These are phyloP conservation scores for Pseudozyma tsukubaensis DNA, from an alignment of 1,284 basidiomycete species.

Conservation along the genomic window DNA sequence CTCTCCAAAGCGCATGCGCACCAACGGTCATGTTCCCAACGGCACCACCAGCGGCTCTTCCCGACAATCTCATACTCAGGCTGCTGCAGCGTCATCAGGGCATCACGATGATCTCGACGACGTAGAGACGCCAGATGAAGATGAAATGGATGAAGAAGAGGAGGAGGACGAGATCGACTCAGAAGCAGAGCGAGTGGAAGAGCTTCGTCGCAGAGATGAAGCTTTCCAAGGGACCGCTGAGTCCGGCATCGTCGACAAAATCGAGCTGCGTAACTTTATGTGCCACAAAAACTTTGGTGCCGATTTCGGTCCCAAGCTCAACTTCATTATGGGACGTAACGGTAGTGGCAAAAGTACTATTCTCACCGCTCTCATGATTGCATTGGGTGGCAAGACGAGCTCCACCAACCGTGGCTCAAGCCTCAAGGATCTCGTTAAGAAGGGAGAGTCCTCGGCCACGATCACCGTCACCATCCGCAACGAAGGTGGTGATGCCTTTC, in stretches of 20 bases:
- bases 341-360: conserved; percentile 87
- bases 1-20: conserved; percentile 36
- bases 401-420: conserved; percentile 83
- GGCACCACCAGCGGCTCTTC: conserved; percentile 8
- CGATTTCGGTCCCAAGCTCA: conserved; percentile 87
- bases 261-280: conserved; percentile 95
- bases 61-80: conserved; percentile 1
- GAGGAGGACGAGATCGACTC: conserved; percentile 38
- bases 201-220: conserved; percentile 22
- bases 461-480: conserved; percentile 87
- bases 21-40: conserved; percentile 3
- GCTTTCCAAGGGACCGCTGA: conserved; percentile 33
- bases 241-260: conserved; percentile 84
- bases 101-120: conserved; percentile 71
- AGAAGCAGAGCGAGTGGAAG: conserved; percentile 30
- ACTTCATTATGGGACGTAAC: conserved; percentile 91
- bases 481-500: conserved; percentile 87
- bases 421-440: conserved; percentile 87
- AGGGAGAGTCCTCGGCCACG: conserved; percentile 82
- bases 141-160: conserved; percentile 21
- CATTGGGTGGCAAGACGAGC: conserved; percentile 89
- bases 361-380: conserved; percentile 90
- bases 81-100: conserved; percentile 4
- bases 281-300: conserved; percentile 84
- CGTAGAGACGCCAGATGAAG: conserved; percentile 70